Percentiles rank a stretch among this genome's conserved stretches.
Conservation (phyloP, 2,329 filamentous ascomycete species). For the Geosmithia flava region DNA sequence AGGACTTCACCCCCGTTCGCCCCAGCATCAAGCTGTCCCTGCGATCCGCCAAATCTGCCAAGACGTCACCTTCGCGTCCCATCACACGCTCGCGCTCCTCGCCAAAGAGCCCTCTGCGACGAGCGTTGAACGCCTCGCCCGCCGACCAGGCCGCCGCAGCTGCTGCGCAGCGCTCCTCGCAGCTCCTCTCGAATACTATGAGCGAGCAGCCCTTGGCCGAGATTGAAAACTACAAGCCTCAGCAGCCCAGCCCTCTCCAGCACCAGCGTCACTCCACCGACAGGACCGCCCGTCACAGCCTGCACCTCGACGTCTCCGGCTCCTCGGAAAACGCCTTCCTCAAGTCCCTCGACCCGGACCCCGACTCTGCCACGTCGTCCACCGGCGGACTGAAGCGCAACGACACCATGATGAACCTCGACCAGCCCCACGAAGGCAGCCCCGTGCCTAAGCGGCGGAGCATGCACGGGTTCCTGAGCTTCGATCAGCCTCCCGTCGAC, state of each 20-base stretch:
- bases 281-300: constrained; percentile 38
- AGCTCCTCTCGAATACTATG: not conserved
- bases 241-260: not conserved
- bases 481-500: constrained; percentile 35
- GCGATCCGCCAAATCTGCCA: constrained; percentile 48
- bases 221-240: constrained; percentile 26
- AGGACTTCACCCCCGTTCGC: constrained; percentile 51
- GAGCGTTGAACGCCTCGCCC: constrained; percentile 53
- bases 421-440: constrained; percentile 65
- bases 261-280: constrained; percentile 15
- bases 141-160: constrained; percentile 57
- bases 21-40: constrained; percentile 55
- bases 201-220: constrained; percentile 16
- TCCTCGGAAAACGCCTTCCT: constrained; percentile 37
- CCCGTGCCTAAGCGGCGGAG: constrained; percentile 87
- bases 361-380: constrained; percentile 14
- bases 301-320: constrained; percentile 44
- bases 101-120: constrained; percentile 70
- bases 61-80: constrained; percentile 41
- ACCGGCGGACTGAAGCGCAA: constrained; percentile 85
- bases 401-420: constrained; percentile 80
- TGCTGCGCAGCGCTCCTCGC: constrained; percentile 6
- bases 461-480: constrained; percentile 60
- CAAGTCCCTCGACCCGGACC: constrained; percentile 34
- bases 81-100: constrained; percentile 55